Percentiles rank a stretch among this genome's conserved stretches.
These are phyloP conservation scores for Nannochloris sp. DNA, from an alignment of 139 green algal genomes.

Conservation along the genomic window DNA sequence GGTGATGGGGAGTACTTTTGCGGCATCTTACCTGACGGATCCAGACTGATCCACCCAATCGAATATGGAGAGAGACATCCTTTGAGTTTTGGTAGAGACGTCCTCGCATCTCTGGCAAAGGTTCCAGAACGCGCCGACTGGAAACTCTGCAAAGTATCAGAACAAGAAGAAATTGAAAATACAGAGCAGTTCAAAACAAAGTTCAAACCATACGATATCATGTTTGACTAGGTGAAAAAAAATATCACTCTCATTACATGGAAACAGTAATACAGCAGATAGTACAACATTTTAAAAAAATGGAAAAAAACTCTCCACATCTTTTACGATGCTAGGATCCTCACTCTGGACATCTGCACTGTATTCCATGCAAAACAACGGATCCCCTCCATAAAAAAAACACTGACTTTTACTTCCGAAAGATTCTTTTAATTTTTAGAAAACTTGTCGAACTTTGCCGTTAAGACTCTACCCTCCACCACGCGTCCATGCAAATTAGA, in stretches of 20 bases:
- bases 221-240: conserved; percentile 10
- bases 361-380: too few species aligned
- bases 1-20: conserved; percentile 72
- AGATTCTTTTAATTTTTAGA: conserved; percentile 2
- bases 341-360: too few species aligned
- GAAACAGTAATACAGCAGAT: too few species aligned
- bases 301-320: too few species aligned
- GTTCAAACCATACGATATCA: conserved; percentile 70
- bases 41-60: conserved; percentile 61
- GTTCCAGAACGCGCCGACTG: conserved; percentile 69
- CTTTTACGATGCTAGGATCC: too few species aligned
- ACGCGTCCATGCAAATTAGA: conserved; percentile 19
- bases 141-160: conserved; percentile 50
- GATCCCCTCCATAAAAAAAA: too few species aligned
- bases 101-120: conserved; percentile 57
- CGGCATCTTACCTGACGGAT: conserved; percentile 67
- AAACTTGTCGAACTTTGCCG: conserved; percentile 30
- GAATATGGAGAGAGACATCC: conserved; percentile 43
- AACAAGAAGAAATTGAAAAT: conserved; percentile 47
- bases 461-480: conserved; percentile 26
- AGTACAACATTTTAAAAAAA: too few species aligned
- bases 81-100: conserved; percentile 66
- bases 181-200: conserved; percentile 63
- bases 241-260: too few species aligned
- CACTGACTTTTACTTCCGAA: too few species aligned